Conservation (phyloP, 2,329 filamentous ascomycete genomes). For the Diaporthe amygdali region DNA sequence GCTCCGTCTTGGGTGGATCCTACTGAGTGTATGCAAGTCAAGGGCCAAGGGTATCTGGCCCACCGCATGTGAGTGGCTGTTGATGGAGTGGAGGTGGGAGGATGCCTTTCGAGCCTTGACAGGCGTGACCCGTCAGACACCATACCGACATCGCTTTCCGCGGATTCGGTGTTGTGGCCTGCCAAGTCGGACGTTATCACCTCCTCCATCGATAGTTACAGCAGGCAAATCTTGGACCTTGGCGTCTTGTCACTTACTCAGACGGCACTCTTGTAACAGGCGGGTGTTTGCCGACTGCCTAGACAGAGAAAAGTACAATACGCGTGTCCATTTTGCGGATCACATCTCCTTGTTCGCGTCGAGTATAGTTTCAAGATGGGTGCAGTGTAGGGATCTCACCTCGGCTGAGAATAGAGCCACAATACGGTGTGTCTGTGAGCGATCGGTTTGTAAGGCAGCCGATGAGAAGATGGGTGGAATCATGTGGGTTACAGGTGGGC, state of each 20-base stretch:
- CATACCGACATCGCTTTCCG: neutral
- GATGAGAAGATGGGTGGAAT: neutral
- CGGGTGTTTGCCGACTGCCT: neutral
- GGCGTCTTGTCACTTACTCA: neutral
- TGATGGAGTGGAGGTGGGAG: neutral
- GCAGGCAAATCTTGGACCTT: neutral
- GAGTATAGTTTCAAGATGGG: neutral
- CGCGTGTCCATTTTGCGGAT: neutral
- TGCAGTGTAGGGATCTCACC: neutral
- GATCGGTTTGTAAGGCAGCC: neutral
- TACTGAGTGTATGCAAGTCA: neutral
- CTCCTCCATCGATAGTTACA: neutral
- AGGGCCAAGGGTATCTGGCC: neutral
- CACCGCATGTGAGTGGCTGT: neutral
- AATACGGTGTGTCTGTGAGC: too few species aligned
- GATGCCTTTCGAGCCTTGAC: neutral
- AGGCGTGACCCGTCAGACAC: neutral
- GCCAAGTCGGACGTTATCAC: conserved; percentile 7
- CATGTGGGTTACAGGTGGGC: neutral
- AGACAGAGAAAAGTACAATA: neutral
- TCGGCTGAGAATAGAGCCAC: too few species aligned
- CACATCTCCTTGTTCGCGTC: neutral
- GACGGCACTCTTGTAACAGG: neutral
- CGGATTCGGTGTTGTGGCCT: neutral
- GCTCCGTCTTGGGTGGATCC: neutral